Percentiles rank a stretch among this genome's conserved stretches.
Evolutionary conservation across 768 basidiomycete species (phyloP).

Genomic region (Suillus discolor): DNA sequence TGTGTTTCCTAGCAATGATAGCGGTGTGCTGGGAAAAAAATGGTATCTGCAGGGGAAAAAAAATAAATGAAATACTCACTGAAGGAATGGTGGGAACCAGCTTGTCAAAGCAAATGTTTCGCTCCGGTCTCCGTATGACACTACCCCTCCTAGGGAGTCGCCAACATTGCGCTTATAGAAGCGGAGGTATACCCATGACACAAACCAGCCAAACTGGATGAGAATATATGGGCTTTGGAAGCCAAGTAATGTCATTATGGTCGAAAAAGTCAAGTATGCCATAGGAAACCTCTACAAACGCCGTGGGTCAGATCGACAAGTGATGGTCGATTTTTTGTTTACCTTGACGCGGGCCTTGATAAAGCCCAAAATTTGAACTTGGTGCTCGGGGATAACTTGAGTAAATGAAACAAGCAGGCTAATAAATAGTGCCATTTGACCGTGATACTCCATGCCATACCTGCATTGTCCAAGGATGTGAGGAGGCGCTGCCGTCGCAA

Average conservation of each 20-base stretch:
- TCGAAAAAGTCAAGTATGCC: conserved; percentile 89
- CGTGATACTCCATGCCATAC: conserved; percentile 88
- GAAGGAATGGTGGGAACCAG: conserved; percentile 96
- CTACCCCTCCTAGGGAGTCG: conserved; percentile 61
- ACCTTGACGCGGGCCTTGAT: conserved; percentile 91
- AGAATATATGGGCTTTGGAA: conserved; percentile 90
- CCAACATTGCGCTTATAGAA: conserved; percentile 91
- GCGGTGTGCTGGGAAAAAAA: conserved; percentile 56
- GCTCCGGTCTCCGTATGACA: conserved; percentile 89
- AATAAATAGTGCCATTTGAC: conserved; percentile 89
- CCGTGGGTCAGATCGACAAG: conserved; percentile 7
- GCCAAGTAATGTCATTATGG: conserved; percentile 78
- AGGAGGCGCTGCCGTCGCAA: conserved; percentile 17
- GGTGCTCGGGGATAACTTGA: conserved; percentile 97
- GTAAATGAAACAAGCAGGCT: conserved; percentile 95
- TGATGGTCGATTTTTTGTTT: background rate
- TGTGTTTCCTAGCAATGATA: conserved; percentile 66
- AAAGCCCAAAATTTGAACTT: conserved; percentile 89
- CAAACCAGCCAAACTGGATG: conserved; percentile 99
- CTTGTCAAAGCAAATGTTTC: conserved; percentile 94
- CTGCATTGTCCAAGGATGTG: conserved; percentile 41
- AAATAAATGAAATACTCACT: conserved; percentile 57
- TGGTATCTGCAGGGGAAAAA: background rate
- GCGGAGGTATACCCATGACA: conserved; percentile 92
- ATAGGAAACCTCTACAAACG: conserved; percentile 83